phyloP scores from a whole-genome alignment of 371 early-diverging fungal genomes.

The Chytridium lagenaria region DNA sequence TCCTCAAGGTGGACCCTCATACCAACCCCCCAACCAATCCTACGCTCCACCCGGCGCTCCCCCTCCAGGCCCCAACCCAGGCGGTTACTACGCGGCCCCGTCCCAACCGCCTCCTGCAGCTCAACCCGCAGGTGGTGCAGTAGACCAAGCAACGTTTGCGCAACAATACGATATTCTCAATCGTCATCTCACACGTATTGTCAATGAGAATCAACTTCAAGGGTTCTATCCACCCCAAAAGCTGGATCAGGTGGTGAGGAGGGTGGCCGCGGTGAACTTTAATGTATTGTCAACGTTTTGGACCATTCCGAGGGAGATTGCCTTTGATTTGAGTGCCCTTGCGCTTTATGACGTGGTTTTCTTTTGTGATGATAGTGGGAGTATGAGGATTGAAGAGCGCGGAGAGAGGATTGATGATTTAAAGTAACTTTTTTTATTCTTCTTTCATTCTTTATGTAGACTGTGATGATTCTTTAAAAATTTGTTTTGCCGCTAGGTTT shows the following conservation, averaged over 20 bases:
- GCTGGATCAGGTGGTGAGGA: conserved; percentile 13
- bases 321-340: conserved; percentile 35
- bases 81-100: no score
- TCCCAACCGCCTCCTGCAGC: no score
- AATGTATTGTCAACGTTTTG: not conserved
- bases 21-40: no score
- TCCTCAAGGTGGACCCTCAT: no score
- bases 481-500: not conserved
- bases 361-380: conserved; percentile 43
- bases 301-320: conserved; percentile 24
- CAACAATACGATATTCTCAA: not conserved
- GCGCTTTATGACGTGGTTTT: conserved; percentile 44
- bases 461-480: not conserved
- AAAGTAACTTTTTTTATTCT: conserved; percentile 9
- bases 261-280: conserved; percentile 18
- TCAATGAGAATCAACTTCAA: conserved; percentile 9
- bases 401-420: conserved; percentile 40
- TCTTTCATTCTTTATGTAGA: no score
- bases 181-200: conserved; percentile 4
- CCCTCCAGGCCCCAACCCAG: no score
- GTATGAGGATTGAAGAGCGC: conserved; percentile 42
- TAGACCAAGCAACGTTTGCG: no score
- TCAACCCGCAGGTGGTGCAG: no score
- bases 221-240: conserved; percentile 20
- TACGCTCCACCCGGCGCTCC: no score